Evolutionary conservation across 2,329 filamentous ascomycete species (phyloP), one percentile per base, ranked within the genome.

Genomic region (Nemania abortiva): DNA sequence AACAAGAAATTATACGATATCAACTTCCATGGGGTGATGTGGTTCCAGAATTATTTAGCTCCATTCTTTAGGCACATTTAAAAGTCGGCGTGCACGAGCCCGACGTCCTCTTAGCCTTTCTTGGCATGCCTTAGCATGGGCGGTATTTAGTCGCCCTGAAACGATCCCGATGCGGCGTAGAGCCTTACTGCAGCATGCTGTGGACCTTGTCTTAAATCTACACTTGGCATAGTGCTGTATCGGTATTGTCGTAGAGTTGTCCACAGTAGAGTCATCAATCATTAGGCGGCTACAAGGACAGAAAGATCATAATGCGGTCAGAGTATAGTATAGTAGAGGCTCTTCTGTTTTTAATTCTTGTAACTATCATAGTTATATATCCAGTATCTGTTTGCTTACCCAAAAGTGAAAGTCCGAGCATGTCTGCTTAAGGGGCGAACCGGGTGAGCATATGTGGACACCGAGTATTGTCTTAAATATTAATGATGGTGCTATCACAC

Each of bases 401-500:
- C 66, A 29, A 68, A 68, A 62, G 56, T 64, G 66, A 57, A 68
- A 57, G 66, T 68, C 66, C 66, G 66, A 68, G n/a, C 10, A 49
- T 34, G 20, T 27, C 15, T 61, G 18, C 11, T 49, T 24, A n/a
- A 9, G 45, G 13, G 18, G 22, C 4, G 34, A 53, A 1, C 50
- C 52, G 45, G 66, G 62, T n/a, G 50, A 62, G 13, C 57, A 53
- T n/a, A 57, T 65, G 27, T 39, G 45, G 66, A 57, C 45, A 58
- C 66, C 62, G 66, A 68, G 6, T 20, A 22, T 57, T 61, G 3
- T 53, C 27, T 57, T 68, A 52, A 65, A 64, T 65, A 65, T 61
- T 18, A 68, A 61, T 49, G 50, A 50, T 34, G 42, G 42, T 24
- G 45, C 42, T 55, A 55, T 56, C 61, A 22, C 29, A 42, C 45